phyloP scores from a whole-genome alignment of 140 eudicot species.

The Anethum foeniculum region DNA sequence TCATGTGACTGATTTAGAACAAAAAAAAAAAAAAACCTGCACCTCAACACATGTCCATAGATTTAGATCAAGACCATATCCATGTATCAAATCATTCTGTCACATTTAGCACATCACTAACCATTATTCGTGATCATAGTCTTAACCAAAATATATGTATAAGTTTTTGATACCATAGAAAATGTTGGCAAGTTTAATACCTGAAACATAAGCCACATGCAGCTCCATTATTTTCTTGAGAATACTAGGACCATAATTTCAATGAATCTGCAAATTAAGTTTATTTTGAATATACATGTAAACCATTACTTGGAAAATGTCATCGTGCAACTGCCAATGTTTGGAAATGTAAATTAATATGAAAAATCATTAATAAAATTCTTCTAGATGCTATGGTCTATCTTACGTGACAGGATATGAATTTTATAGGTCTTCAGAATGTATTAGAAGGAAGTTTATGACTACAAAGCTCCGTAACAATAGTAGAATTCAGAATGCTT shows the following conservation, averaged over 20 bases:
- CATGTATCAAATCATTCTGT: constrained; percentile 18
- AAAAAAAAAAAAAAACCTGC: neutral
- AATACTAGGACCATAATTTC: constrained; percentile 13
- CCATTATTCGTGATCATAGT: neutral
- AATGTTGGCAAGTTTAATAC: neutral
- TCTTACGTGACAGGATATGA: too few relatives aligned
- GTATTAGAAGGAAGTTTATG: too few relatives aligned
- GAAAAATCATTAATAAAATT: too few relatives aligned
- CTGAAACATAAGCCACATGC: neutral
- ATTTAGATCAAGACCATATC: constrained; percentile 20
- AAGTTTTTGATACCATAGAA: neutral
- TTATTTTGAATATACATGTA: neutral
- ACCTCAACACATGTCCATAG: constrained; percentile 19
- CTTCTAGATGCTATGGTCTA: too few relatives aligned
- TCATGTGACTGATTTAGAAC: neutral
- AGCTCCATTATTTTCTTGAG: constrained; percentile 4
- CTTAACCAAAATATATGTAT: neutral
- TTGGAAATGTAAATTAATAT: too few relatives aligned
- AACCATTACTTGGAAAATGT: neutral
- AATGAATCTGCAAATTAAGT: constrained; percentile 5
- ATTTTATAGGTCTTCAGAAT: too few relatives aligned
- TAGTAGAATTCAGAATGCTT: too few relatives aligned
- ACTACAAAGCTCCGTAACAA: too few relatives aligned
- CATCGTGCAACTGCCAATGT: neutral
- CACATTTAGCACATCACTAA: neutral